Evolutionary conservation across 2,329 filamentous ascomycete genomes (phyloP).

Genomic region (Lachnellula arida): DNA sequence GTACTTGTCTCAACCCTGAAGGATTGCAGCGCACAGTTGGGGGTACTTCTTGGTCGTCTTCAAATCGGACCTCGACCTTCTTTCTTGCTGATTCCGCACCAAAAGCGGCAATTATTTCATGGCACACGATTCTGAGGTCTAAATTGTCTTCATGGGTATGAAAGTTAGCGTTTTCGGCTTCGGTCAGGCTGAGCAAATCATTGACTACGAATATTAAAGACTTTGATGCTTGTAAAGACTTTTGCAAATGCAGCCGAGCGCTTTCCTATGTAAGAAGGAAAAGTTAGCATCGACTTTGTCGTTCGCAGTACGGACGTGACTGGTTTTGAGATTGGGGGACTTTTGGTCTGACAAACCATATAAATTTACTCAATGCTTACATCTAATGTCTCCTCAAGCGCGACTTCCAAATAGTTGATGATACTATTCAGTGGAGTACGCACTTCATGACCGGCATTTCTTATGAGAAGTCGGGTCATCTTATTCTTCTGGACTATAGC

Average conservation of each 20-base stretch:
- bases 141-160: slow-evolving; percentile 18
- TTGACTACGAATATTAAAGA: slow-evolving; percentile 91
- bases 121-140: slow-evolving; percentile 11
- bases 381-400: slow-evolving; percentile 59
- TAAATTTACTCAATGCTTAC: neutral
- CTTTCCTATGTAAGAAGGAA: slow-evolving; percentile 60
- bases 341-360: too few relatives aligned
- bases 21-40: slow-evolving; percentile 17
- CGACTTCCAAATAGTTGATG: slow-evolving; percentile 89
- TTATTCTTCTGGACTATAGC: slow-evolving; percentile 19
- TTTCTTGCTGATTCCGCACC: slow-evolving; percentile 7
- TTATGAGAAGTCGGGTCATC: slow-evolving; percentile 18
- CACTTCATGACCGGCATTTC: slow-evolving; percentile 74
- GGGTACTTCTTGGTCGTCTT: slow-evolving; percentile 13
- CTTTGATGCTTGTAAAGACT: slow-evolving; percentile 84
- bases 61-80: slow-evolving; percentile 10
- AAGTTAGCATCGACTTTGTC: neutral
- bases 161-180: slow-evolving; percentile 60
- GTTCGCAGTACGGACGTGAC: too few relatives aligned
- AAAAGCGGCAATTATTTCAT: slow-evolving; percentile 13
- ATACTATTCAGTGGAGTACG: slow-evolving; percentile 89
- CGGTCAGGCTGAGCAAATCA: slow-evolving; percentile 79
- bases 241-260: slow-evolving; percentile 76
- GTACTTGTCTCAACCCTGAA: slow-evolving; percentile 16
- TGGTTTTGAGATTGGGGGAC: too few relatives aligned